A percentile compares a stretch with the other conserved stretches of the same genome.
Evolutionary conservation across 169 alveolate genomes (phyloP).

Genomic region (Plasmodium chabaudi): DNA sequence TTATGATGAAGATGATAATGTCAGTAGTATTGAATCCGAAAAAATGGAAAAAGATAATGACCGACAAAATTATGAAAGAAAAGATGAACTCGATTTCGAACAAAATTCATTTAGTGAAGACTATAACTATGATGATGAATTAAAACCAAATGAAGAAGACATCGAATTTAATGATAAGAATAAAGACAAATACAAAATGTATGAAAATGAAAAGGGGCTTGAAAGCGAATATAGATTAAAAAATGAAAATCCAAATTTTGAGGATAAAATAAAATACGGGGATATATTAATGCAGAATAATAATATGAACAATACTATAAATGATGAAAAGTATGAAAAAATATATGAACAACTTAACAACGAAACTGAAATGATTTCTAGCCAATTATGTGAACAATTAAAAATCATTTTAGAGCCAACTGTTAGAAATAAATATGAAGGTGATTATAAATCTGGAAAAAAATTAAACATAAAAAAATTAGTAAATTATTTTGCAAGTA

Average conservation of each 20-base stretch:
- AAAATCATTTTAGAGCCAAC: constrained; percentile 95
- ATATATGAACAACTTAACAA: constrained; percentile 67
- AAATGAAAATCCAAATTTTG: background rate
- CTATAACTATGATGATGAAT: no score
- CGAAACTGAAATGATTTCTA: constrained; percentile 79
- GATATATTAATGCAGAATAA: background rate
- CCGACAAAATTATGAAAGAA: no score
- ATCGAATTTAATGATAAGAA: constrained; percentile 39
- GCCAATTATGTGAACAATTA: constrained; percentile 90
- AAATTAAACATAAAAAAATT: constrained; percentile 96
- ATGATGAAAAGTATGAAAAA: constrained; percentile 48
- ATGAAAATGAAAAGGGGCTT: constrained; percentile 41
- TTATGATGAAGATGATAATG: no score
- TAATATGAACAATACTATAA: background rate
- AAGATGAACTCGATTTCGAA: no score
- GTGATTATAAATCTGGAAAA: constrained; percentile 98
- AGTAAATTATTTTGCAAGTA: constrained; percentile 98
- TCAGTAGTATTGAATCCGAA: no score
- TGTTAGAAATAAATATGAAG: constrained; percentile 91
- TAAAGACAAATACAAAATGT: constrained; percentile 28
- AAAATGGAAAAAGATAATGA: no score
- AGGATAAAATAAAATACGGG: constrained; percentile 35
- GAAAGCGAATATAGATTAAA: constrained; percentile 10
- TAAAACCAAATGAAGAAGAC: no score
- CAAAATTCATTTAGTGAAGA: no score